Evolutionary conservation across 1,139 yeast species (phyloP), one percentile per base, ranked within the genome.

Genomic region (Debaryomycetaceae sp.): DNA sequence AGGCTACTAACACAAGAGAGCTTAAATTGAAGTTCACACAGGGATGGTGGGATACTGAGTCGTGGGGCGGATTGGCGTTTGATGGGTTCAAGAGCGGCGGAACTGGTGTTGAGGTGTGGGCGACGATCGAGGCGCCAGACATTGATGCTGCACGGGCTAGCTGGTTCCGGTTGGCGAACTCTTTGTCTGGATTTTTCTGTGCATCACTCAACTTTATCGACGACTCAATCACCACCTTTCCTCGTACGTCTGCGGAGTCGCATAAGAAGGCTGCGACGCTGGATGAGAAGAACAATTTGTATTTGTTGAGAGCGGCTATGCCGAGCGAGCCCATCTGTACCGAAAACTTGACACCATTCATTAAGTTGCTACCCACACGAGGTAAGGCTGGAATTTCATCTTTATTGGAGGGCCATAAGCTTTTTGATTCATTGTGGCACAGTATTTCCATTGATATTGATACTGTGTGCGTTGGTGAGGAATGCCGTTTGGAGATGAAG

Each of bases 311-410:
- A 46, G 96, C 97, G 6, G 87, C 96, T 0, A 74, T 94, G 37
- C 97, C 99, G 1, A 80, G 92, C 46, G 99, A 94, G 56, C 96
- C 98, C 0, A 83, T 94, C 13, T 94, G 99, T 64, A 94, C 99
- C 0, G 99, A 94, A 59, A 94, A 94, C 60, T 73, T 94, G 55
- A 91, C 99, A 0, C 98, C 98, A 0, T 88, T 92, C 53, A 63
- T 94, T 46, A 91, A 89, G 56, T 70, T 94, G 44, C 70, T 94
- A 28, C 98, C 98, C 3, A 87, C 98, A 7, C 83, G 89, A 58
- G 98, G 97, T 1, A 85, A 85, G 56, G 83, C 95, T 0, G 99
- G 99, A 2, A 69, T 92, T 32, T 78, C 96, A 0, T 78, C 95
- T 0, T 67, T 92, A 38, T 69, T 94, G 33, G 95, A 91, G 52